phyloP scores from a whole-genome alignment of 1,284 basidiomycete species.

The Leccinum huronense region DNA sequence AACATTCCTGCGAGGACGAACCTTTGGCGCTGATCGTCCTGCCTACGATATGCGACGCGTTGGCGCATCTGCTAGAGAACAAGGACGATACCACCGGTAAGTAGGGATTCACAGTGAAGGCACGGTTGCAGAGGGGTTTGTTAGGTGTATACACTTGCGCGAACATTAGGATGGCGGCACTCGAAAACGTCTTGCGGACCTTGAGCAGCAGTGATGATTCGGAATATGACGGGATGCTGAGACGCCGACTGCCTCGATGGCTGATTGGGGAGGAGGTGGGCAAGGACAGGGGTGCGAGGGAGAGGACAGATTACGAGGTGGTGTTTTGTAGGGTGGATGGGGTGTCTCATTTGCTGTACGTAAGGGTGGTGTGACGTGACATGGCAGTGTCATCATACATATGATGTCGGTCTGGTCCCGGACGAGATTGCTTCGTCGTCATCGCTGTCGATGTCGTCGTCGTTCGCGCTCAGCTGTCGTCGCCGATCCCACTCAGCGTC shows the following conservation, averaged over 20 bases:
- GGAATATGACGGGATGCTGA: constrained; percentile 16
- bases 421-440: constrained; percentile 18
- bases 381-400: constrained; percentile 13
- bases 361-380: constrained; percentile 8
- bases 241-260: constrained; percentile 14
- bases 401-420: constrained; percentile 9
- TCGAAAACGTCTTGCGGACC: constrained; percentile 35
- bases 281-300: constrained; percentile 15
- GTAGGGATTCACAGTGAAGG: constrained; percentile 8
- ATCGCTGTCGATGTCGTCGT: constrained; percentile 40
- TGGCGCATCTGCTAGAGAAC: constrained; percentile 40
- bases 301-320: constrained; percentile 17
- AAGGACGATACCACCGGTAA: constrained; percentile 37
- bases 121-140: background rate
- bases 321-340: constrained; percentile 24
- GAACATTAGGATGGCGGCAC: constrained; percentile 52
- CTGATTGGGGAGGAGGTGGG: constrained; percentile 9
- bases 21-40: constrained; percentile 49
- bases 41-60: constrained; percentile 48
- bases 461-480: constrained; percentile 41
- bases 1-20: constrained; percentile 46
- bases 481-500: constrained; percentile 59
- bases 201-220: constrained; percentile 13
- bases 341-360: constrained; percentile 24
- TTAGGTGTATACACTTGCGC: constrained; percentile 29